Evolutionary conservation across 306 rosid species (phyloP).

Genomic region (Begonia loranthoides): DNA sequence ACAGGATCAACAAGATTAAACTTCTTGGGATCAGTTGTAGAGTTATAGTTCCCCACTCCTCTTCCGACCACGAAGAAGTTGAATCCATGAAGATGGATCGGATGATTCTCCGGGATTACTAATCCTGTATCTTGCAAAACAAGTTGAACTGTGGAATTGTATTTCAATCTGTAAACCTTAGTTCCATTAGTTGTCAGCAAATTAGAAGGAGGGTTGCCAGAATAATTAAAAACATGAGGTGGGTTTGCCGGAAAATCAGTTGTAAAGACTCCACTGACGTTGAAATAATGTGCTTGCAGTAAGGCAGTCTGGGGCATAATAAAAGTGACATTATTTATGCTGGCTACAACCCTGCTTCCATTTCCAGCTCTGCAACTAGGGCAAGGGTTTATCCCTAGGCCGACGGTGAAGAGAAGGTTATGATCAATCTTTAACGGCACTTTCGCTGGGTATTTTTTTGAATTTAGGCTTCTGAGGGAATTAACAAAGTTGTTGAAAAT

Average conservation of each 20-base stretch:
- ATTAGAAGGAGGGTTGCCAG: slow-evolving; percentile 31
- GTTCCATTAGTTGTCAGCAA: slow-evolving; percentile 34
- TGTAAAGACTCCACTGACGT: slow-evolving; percentile 48
- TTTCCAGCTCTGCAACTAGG: slow-evolving; percentile 54
- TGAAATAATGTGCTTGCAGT: slow-evolving; percentile 71
- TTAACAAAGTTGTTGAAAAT: slow-evolving; percentile 34
- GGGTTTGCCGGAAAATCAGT: slow-evolving; percentile 67
- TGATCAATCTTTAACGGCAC: slow-evolving; percentile 57
- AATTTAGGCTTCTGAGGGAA: slow-evolving; percentile 56
- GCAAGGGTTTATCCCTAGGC: slow-evolving; percentile 60
- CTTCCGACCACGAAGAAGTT: slow-evolving; percentile 62
- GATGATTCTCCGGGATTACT: slow-evolving; percentile 65
- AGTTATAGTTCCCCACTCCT: slow-evolving; percentile 56
- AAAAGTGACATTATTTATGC: slow-evolving; percentile 64
- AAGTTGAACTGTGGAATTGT: slow-evolving; percentile 45
- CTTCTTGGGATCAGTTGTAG: slow-evolving; percentile 31
- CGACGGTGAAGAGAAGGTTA: slow-evolving; percentile 45
- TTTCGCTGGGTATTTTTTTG: slow-evolving; percentile 48
- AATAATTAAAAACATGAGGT: slow-evolving; percentile 37
- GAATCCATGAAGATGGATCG: slow-evolving; percentile 74
- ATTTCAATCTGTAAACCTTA: slow-evolving; percentile 36
- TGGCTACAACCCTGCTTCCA: slow-evolving; percentile 65
- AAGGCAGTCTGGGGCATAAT: slow-evolving; percentile 66
- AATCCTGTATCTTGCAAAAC: slow-evolving; percentile 66
- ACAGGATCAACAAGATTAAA: slow-evolving; percentile 72